Conservation (phyloP, 257 asterid genomes). For the Osmanthus fragrans region DNA sequence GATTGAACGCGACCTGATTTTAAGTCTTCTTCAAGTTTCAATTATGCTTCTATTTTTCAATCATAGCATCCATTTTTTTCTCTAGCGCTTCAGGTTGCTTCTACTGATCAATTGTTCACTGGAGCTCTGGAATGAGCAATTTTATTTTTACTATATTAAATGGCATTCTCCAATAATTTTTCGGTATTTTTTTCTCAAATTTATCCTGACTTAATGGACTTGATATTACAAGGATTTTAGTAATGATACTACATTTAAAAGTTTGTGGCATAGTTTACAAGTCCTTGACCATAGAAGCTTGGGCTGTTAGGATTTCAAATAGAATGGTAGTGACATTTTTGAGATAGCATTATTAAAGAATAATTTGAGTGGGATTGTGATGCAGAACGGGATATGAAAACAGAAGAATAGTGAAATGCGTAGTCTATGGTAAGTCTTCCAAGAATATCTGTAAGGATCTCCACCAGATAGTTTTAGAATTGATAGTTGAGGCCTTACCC, state of each 20-base stretch:
- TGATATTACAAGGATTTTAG: background rate
- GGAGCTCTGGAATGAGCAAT: too few species aligned
- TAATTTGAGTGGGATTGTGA: background rate
- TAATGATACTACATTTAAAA: conserved; percentile 10
- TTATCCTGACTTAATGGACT: background rate
- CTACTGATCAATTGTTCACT: background rate
- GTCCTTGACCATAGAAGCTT: background rate
- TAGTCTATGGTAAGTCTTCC: background rate
- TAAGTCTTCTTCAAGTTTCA: too few species aligned
- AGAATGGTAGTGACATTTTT: background rate
- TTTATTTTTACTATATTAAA: background rate
- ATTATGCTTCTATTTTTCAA: too few species aligned
- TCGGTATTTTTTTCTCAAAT: background rate
- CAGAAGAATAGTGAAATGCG: background rate
- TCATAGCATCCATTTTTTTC: background rate
- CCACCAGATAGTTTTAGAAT: background rate
- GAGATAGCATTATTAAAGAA: background rate
- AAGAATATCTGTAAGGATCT: background rate
- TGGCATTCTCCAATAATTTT: background rate
- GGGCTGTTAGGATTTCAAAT: background rate
- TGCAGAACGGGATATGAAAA: background rate
- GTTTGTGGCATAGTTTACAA: conserved; percentile 6
- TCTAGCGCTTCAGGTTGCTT: background rate
- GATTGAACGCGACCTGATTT: too few species aligned
- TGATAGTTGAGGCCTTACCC: background rate